Conservation (phyloP, 352 stramenopile genomes). For the Paralagenidium karlingii region DNA sequence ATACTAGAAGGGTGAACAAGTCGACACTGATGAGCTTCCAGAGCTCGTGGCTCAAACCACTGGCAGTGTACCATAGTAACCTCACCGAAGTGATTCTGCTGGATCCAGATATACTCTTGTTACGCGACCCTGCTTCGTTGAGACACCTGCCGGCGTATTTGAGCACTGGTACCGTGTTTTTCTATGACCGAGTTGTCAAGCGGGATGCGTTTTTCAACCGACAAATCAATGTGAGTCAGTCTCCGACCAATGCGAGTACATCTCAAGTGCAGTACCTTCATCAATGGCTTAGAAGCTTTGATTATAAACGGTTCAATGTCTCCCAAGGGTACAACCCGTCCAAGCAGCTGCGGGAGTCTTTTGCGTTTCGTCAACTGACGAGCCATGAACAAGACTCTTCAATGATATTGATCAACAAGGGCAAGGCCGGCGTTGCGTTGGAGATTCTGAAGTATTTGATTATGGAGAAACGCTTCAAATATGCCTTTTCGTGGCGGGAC, state of each 20-base stretch:
- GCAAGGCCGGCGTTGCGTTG: neutral
- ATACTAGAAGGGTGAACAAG: too few species aligned
- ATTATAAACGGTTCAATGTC: slow-evolving; percentile 1
- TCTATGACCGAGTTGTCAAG: slow-evolving; percentile 4
- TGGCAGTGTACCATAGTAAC: slow-evolving; percentile 3
- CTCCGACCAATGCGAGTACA: neutral
- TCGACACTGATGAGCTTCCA: slow-evolving; percentile 2
- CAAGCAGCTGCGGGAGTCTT: neutral
- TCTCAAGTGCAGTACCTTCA: slow-evolving; percentile 1
- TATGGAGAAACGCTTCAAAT: neutral
- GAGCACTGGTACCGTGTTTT: slow-evolving; percentile 4
- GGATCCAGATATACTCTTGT: slow-evolving; percentile 5
- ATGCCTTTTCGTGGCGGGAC: slow-evolving; percentile 4
- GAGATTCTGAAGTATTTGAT: slow-evolving; percentile 4
- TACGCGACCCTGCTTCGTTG: slow-evolving; percentile 2
- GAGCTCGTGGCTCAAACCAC: slow-evolving; percentile 6
- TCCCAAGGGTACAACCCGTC: neutral
- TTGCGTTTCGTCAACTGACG: slow-evolving; percentile 1
- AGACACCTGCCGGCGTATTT: slow-evolving; percentile 1
- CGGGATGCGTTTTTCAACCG: slow-evolving; percentile 4
- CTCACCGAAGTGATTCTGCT: slow-evolving; percentile 5
- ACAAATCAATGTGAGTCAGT: slow-evolving; percentile 1
- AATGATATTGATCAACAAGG: slow-evolving; percentile 6
- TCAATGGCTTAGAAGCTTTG: neutral
- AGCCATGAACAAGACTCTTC: slow-evolving; percentile 6